Percentiles rank a stretch among this genome's conserved stretches.
Conservation (phyloP, 768 basidiomycete species). For the Lyophyllum semitale region DNA sequence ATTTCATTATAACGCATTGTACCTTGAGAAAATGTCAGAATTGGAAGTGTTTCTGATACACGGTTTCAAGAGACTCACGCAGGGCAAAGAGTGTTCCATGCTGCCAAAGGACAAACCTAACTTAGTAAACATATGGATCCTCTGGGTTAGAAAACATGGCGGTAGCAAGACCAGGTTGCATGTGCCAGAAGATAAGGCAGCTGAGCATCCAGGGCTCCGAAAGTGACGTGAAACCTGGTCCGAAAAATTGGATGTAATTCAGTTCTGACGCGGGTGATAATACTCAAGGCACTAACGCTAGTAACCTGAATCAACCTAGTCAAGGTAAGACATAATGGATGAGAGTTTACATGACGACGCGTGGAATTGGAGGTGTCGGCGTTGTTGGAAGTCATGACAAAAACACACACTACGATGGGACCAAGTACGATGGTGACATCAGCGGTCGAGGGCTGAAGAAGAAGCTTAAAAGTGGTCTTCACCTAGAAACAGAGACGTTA, state of each 20-base stretch:
- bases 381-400: slow-evolving; percentile 24
- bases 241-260: not conserved
- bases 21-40: not conserved
- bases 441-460: slow-evolving; percentile 20
- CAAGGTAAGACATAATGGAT: not conserved
- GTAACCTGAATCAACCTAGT: not conserved
- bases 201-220: slow-evolving; percentile 21
- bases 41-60: slow-evolving; percentile 6
- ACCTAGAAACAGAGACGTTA: not conserved
- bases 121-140: slow-evolving; percentile 7
- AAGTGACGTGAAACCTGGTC: not conserved
- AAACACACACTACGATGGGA: slow-evolving; percentile 20
- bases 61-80: slow-evolving; percentile 21
- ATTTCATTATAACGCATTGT: no score
- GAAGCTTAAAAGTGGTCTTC: not conserved
- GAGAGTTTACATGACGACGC: slow-evolving; percentile 22
- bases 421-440: slow-evolving; percentile 28
- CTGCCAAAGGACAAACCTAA: slow-evolving; percentile 17
- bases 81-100: slow-evolving; percentile 27
- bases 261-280: slow-evolving; percentile 25
- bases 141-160: slow-evolving; percentile 35
- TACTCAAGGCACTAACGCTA: slow-evolving; percentile 8
- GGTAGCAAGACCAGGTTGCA: slow-evolving; percentile 42
- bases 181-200: slow-evolving; percentile 38
- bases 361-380: slow-evolving; percentile 52